Evolutionary conservation across 2,329 filamentous ascomycete genomes (phyloP).

Genomic region (Bertia moriformis): DNA sequence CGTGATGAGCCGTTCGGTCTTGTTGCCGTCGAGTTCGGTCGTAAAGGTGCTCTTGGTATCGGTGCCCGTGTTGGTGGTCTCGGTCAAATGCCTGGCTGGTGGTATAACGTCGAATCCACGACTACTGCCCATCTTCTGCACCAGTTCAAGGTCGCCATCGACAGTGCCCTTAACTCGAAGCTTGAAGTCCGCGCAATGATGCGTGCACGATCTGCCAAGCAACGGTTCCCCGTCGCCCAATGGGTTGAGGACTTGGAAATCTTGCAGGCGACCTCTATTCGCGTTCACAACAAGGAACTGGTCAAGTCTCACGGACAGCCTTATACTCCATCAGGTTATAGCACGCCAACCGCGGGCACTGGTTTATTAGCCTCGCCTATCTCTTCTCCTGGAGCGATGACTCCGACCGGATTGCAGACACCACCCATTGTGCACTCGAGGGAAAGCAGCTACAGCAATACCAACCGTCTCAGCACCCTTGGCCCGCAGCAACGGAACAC

Average conservation of each 20-base stretch:
- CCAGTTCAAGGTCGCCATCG: slow-evolving; percentile 51
- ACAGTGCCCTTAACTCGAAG: slow-evolving; percentile 43
- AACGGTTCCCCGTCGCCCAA: slow-evolving; percentile 52
- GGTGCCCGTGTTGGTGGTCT: slow-evolving; percentile 52
- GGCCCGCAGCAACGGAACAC: slow-evolving; percentile 20
- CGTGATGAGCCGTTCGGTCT: slow-evolving; percentile 57
- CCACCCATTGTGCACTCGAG: slow-evolving; percentile 15
- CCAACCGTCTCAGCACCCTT: slow-evolving; percentile 14
- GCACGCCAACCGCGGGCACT: not conserved
- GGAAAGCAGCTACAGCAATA: slow-evolving; percentile 11
- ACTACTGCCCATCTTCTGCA: slow-evolving; percentile 46
- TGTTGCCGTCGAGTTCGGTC: slow-evolving; percentile 54
- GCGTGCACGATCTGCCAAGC: slow-evolving; percentile 49
- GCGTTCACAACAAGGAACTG: slow-evolving; percentile 32
- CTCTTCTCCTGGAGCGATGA: not conserved
- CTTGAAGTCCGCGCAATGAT: slow-evolving; percentile 40
- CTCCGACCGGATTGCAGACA: slow-evolving; percentile 4
- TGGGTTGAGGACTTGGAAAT: slow-evolving; percentile 52
- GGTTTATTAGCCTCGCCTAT: not conserved
- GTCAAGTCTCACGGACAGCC: slow-evolving; percentile 5
- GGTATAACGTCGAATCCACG: slow-evolving; percentile 54
- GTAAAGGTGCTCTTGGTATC: slow-evolving; percentile 53
- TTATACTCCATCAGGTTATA: not conserved
- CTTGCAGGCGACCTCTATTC: slow-evolving; percentile 44
- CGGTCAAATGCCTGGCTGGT: slow-evolving; percentile 60